A percentile compares a stretch with the other conserved stretches of the same genome.
phyloP scores from a whole-genome alignment of 352 stramenopile species.

The Globisporangium megalacanthum region DNA sequence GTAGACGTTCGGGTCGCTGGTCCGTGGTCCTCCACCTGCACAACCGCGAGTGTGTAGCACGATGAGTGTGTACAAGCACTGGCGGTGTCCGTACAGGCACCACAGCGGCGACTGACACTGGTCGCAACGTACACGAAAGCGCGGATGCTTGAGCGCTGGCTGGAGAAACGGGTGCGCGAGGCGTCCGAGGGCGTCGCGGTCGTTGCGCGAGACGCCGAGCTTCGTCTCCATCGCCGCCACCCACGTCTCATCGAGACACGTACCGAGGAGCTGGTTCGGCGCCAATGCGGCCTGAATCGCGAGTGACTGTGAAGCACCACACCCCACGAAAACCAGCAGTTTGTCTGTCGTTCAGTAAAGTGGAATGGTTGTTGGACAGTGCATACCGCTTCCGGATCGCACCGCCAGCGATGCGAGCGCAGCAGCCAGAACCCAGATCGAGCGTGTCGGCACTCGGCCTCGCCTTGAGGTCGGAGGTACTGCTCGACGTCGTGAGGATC shows the following conservation, averaged over 20 bases:
- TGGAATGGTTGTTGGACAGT: not conserved
- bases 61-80: not conserved
- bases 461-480: too few species aligned
- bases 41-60: not conserved
- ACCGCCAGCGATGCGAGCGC: not conserved
- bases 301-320: not conserved
- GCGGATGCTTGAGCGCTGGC: conserved; percentile 19
- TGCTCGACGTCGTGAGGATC: too few species aligned
- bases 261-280: conserved; percentile 40
- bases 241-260: conserved; percentile 35
- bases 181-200: conserved; percentile 20
- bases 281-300: conserved; percentile 1
- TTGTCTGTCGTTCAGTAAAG: not conserved
- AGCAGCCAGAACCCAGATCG: not conserved
- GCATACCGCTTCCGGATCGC: not conserved
- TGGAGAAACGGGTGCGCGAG: conserved; percentile 39
- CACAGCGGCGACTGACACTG: not conserved
- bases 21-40: conserved; percentile 6
- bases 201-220: conserved; percentile 13
- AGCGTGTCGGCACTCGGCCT: not conserved
- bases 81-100: not conserved
- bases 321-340: not conserved
- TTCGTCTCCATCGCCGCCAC: conserved; percentile 21
- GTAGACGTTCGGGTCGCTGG: not conserved
- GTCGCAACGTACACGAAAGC: conserved; percentile 23